phyloP scores from a whole-genome alignment of 2,329 filamentous ascomycete species.

The Dichotomopilus funicola region DNA sequence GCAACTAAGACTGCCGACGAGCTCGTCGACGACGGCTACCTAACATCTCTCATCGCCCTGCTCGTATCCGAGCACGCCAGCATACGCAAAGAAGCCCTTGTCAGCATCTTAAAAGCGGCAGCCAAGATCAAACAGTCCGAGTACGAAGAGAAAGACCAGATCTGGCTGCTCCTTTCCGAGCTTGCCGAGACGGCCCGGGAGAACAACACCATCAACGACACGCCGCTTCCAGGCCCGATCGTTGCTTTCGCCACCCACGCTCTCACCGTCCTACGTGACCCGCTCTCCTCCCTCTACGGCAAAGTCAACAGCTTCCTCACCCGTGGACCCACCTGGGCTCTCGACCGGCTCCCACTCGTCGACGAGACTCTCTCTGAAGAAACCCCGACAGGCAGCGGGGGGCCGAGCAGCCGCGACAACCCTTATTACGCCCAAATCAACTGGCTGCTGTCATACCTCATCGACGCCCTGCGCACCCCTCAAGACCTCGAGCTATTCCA shows the following conservation, averaged over 20 bases:
- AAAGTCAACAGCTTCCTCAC: slow-evolving; percentile 84
- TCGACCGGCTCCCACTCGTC: slow-evolving; percentile 66
- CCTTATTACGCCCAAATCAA: slow-evolving; percentile 64
- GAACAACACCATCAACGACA: slow-evolving; percentile 39
- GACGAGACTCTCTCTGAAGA: slow-evolving; percentile 55
- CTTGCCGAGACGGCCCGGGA: slow-evolving; percentile 64
- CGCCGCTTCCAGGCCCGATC: slow-evolving; percentile 64
- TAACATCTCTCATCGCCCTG: slow-evolving; percentile 64
- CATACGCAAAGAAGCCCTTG: slow-evolving; percentile 71
- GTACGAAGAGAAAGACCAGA: slow-evolving; percentile 68
- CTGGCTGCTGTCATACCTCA: slow-evolving; percentile 67
- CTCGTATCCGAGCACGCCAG: slow-evolving; percentile 68
- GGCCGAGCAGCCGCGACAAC: slow-evolving; percentile 60
- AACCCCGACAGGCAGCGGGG: not conserved
- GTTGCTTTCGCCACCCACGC: slow-evolving; percentile 68
- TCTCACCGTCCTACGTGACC: slow-evolving; percentile 64
- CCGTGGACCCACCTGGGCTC: slow-evolving; percentile 67
- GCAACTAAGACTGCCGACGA: slow-evolving; percentile 69
- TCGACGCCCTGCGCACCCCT: slow-evolving; percentile 57
- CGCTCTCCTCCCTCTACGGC: slow-evolving; percentile 74
- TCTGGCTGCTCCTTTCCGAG: slow-evolving; percentile 76
- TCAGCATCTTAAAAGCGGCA: slow-evolving; percentile 60
- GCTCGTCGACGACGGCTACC: slow-evolving; percentile 69
- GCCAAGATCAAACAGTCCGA: slow-evolving; percentile 59
- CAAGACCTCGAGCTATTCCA: slow-evolving; percentile 56